Base-by-base conservation (phyloP, 2,329 filamentous ascomycete genomes). In the Apiospora kogelbergensis region DNA sequence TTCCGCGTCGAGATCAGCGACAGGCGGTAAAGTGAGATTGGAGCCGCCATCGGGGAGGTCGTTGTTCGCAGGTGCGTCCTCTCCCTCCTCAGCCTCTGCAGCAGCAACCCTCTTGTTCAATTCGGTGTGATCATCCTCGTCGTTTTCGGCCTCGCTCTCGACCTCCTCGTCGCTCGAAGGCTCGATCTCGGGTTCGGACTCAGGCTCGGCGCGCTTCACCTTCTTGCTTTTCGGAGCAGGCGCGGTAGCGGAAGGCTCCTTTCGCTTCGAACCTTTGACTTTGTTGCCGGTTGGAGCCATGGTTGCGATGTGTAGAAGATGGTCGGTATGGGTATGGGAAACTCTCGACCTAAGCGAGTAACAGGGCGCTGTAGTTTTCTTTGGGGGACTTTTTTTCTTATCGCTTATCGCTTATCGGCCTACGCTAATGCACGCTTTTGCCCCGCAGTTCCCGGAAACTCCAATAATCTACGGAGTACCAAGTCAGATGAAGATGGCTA, bases 71-170 rank as follows among this genome's bases (percentile, higher is more conserved):
- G 65, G 53, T 24, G 30, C 44, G 26, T 66, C 65, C 30, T 44
- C 24, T 44, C 65, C 65, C 22, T 66, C 65, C 17, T 66, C 65
- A 13, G 65, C 65, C 44, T 66, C 65, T 11, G 65, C 65, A 10
- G 65, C 44, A 13, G 65, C 65, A 6, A 66, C 65, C 15, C 65
- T 33, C 44, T 66, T 66, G 65, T 66, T 53, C 65, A 66, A 24
- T 22, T 66, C 65, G 3, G 26, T n/a, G 2, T 44, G 10, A 0
- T 66, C 65, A 22, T 66, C 65, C 26, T 66, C 44, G n/a, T 66
- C 65, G 37, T 26, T 26, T 2, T 46, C 65, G 30, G 37, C 63
- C 17, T 65, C 37, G 37, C 37, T 44, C 57, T 63, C 57, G 5
- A n/a, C 65, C n/a, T 46, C 44, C 11, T 57, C 26, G 65, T 45